phyloP scores from a whole-genome alignment of 805 yeast genomes.

The Lipomyces sp. region DNA sequence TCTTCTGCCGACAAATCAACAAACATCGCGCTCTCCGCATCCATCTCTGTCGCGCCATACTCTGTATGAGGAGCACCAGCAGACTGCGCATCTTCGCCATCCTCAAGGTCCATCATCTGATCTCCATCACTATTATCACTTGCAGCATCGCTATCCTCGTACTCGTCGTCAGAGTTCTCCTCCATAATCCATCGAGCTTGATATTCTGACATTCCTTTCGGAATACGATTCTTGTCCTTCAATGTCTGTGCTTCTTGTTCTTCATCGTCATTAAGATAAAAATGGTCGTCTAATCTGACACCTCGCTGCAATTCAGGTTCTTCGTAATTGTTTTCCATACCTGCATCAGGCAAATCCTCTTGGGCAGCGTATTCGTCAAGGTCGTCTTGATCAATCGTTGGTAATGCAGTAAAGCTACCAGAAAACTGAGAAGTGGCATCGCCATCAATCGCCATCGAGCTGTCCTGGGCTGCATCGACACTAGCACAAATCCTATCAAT shows the following conservation, averaged over 20 bases:
- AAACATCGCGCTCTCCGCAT: slow-evolving; percentile 58
- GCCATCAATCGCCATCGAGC: slow-evolving; percentile 43
- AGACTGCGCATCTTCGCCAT: slow-evolving; percentile 16
- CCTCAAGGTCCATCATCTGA: slow-evolving; percentile 31
- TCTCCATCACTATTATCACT: slow-evolving; percentile 22
- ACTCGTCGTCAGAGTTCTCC: slow-evolving; percentile 50
- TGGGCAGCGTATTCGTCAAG: slow-evolving; percentile 41
- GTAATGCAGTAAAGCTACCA: slow-evolving; percentile 35
- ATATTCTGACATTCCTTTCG: slow-evolving; percentile 75
- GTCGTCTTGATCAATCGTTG: slow-evolving; percentile 43
- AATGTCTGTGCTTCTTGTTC: slow-evolving; percentile 40
- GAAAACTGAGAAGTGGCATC: slow-evolving; percentile 25
- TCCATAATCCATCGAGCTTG: slow-evolving; percentile 72
- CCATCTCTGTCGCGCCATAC: slow-evolving; percentile 55
- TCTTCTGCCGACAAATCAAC: slow-evolving; percentile 81
- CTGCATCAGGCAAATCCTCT: slow-evolving; percentile 39
- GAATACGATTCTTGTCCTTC: slow-evolving; percentile 52
- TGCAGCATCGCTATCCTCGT: slow-evolving; percentile 10
- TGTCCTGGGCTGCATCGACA: slow-evolving; percentile 46
- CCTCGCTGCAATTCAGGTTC: slow-evolving; percentile 48
- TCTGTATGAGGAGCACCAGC: slow-evolving; percentile 37
- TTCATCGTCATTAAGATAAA: slow-evolving; percentile 50
- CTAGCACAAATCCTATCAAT: slow-evolving; percentile 62
- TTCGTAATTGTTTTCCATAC: slow-evolving; percentile 45
- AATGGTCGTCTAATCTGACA: slow-evolving; percentile 61